Conservation (phyloP, 305 asterid species). For the Withania somnifera region DNA sequence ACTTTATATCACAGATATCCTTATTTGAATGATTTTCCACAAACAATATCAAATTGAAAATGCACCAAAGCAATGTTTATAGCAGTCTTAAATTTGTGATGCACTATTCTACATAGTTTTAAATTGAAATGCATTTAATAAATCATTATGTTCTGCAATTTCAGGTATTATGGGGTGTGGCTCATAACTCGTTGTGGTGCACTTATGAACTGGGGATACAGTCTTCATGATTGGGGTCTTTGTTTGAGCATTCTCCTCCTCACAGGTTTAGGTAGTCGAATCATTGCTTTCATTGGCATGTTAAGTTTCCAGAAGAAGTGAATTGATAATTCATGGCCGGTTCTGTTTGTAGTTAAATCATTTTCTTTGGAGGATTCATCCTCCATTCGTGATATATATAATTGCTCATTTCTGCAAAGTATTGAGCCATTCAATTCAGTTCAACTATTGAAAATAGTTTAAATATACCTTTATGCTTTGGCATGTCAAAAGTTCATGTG, state of each 20-base stretch:
- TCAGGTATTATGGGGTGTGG: slow-evolving; percentile 93
- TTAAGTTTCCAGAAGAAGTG: slow-evolving; percentile 63
- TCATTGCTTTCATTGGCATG: slow-evolving; percentile 73
- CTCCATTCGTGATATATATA: not conserved
- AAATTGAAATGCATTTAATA: not conserved
- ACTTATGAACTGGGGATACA: slow-evolving; percentile 44
- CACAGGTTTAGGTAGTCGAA: slow-evolving; percentile 49
- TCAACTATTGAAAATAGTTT: not conserved
- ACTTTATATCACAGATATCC: not conserved
- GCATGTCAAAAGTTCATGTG: not conserved
- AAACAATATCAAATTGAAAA: not conserved
- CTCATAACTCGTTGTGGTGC: slow-evolving; percentile 83
- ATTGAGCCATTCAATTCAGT: not conserved
- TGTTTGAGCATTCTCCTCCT: slow-evolving; percentile 46
- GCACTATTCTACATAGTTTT: not conserved
- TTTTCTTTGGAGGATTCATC: not conserved
- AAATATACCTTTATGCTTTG: not conserved
- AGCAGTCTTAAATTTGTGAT: not conserved
- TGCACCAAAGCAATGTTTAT: not conserved
- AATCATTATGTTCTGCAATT: not conserved
- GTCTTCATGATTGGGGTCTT: slow-evolving; percentile 55
- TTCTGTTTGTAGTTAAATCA: not conserved
- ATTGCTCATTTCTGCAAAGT: not conserved
- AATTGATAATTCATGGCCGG: not conserved
- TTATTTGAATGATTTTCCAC: not conserved